Evolutionary conservation across 2,329 filamentous ascomycete species (phyloP), one percentile per base, ranked within the genome.

Genomic region (Exophiala bonariae): DNA sequence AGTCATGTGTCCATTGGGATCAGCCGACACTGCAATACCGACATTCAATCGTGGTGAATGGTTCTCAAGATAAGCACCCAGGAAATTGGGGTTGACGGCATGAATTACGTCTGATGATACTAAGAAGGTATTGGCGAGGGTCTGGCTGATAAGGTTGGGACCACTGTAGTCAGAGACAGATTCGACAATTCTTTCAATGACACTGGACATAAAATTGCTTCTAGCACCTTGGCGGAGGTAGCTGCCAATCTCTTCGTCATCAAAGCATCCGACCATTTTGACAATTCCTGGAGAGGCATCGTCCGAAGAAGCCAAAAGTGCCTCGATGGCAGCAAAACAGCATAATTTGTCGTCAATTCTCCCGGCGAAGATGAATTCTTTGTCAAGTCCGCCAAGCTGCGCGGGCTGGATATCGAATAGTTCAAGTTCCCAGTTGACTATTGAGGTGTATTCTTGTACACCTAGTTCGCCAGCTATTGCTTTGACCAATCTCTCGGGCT

Each of bases 261-360:
- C 93, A 63, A 97, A 97, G 60, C 96, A 84, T n/a, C 86, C 90
- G 28, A 93, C 88, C 45, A 96, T 77, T 70, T 95, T 95, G 68
- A 97, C 83, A 44, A 85, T 80, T n/a, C 83, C 67, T 1, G 73
- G 64, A 31, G 72, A 73, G 8, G 77, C 62, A 16, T 68, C 57
- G 20, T 76, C 71, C 10, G 80, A 73, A 14, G 85, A 82, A 40
- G 85, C 82, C 20, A 96, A 76, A 0, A 99, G 82, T 3, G 83
- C 91, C 67, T 91, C 84, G 42, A 96, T 78, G 6, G 93, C 92
- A 6, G 90, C 83, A 84, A 89, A 97, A 23, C 88, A 95, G 77
- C 93, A 97, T 37, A 99, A 84, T 75, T 96, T 97, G 73, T 99
- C 93, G 65, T 99, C 93, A 58, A 97, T 93, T 44, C 93, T 86